A percentile compares a stretch with the other conserved stretches of the same genome.
phyloP scores from a whole-genome alignment of 164 flowering plant species.

The Magnolia kwangsiensis region DNA sequence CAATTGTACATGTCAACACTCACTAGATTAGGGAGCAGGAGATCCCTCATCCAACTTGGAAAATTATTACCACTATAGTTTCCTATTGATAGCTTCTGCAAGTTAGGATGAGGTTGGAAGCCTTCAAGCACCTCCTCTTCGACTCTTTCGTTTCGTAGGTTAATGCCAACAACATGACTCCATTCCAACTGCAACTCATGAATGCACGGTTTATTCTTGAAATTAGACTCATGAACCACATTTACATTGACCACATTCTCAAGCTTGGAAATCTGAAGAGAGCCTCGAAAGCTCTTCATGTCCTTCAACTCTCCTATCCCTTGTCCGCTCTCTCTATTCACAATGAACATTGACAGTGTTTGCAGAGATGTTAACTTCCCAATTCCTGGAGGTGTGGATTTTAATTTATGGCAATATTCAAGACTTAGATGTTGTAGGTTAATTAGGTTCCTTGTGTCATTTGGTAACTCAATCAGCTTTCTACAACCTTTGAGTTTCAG shows the following conservation, averaged over 20 bases:
- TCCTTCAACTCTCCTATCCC: conserved; percentile 3
- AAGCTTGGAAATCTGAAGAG: neutral
- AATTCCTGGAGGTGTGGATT: neutral
- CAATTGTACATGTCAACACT: neutral
- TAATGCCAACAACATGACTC: neutral
- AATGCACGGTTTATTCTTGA: neutral
- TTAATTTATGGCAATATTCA: neutral
- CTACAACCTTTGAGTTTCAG: neutral
- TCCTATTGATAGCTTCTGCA: neutral
- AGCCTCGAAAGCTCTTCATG: neutral
- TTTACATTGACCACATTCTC: conserved; percentile 2
- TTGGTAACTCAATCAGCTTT: conserved; percentile 4
- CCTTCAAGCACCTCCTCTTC: neutral
- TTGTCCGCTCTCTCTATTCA: neutral
- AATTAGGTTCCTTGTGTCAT: conserved; percentile 5
- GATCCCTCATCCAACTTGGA: conserved; percentile 8
- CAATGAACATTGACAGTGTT: neutral
- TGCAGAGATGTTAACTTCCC: conserved; percentile 4
- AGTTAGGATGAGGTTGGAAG: conserved; percentile 7
- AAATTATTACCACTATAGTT: neutral
- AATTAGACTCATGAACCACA: neutral
- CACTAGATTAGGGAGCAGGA: neutral
- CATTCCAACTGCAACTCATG: neutral
- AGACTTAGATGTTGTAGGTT: conserved; percentile 11
- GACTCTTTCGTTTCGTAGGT: neutral